Evolutionary conservation across 2,329 filamentous ascomycete species (phyloP), one percentile per base, ranked within the genome.

Genomic region (Pseudohalonectria lignicola): DNA sequence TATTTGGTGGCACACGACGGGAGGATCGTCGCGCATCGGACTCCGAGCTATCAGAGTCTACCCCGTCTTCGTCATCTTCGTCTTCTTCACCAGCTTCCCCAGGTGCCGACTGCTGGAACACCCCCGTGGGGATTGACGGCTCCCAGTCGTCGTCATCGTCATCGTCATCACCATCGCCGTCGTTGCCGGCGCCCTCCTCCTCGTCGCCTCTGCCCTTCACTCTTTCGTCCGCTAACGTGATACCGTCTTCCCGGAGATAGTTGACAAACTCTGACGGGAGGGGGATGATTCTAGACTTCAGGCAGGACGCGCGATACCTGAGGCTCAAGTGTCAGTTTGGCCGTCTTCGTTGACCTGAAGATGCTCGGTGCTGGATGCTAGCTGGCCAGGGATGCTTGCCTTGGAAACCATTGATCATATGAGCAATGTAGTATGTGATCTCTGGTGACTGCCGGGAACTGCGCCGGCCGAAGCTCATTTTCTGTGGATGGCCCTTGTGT

Each of bases 351-450:
- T 5, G 9, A n/a, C n/a, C n/a, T n/a, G n/a, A n/a, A n/a, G n/a
- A n/a, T n/a, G n/a, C n/a, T n/a, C n/a, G n/a, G n/a, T n/a, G n/a
- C n/a, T n/a, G n/a, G n/a, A n/a, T n/a, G n/a, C n/a, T n/a, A n/a
- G n/a, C n/a, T n/a, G n/a, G n/a, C n/a, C n/a, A n/a, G n/a, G n/a
- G n/a, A 12, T 19, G 52, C 64, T 37, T 63, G 86, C 71, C 74
- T 80, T 34, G 83, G 77, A 52, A 94, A 86, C 92, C 92, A 98
- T 43, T 72, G 76, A 56, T 94, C 84, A 59, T 93, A 95, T 31
- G 92, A 93, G 62, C 90, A 98, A 60, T 95, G 83, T 39, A 94
- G 66, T 43, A 98, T 93, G 53, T 98, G 90, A 34, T 82, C 76
- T 54, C 80, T 83, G 23, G 79, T 86, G 41, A 94, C 74, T 1